These are phyloP conservation scores for Didymella sp. DNA, from an alignment of 2,329 filamentous ascomycete genomes.

Conservation along the genomic window DNA sequence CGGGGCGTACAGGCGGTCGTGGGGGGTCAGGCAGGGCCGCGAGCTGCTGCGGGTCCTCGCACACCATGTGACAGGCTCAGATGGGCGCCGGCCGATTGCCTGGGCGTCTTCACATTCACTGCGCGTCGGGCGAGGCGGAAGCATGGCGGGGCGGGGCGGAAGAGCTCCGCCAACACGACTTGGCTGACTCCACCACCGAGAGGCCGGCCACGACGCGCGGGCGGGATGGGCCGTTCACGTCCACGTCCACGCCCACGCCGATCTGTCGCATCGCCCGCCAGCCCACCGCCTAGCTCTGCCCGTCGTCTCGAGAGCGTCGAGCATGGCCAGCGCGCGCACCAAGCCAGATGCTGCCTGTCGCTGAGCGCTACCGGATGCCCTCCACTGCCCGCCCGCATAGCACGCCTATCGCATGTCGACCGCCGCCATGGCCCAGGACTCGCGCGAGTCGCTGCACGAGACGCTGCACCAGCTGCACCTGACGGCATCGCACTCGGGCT, in stretches of 20 bases:
- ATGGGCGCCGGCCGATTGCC: neutral
- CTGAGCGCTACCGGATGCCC: neutral
- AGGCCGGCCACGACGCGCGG: constrained; percentile 1
- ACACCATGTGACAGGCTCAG: neutral
- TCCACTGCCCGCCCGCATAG: neutral
- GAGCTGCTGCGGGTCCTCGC: neutral
- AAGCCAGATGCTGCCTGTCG: neutral
- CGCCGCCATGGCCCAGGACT: constrained; percentile 38
- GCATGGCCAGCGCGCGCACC: constrained; percentile 6
- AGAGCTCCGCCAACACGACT: neutral
- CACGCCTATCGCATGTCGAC: neutral
- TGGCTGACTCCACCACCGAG: constrained; percentile 5
- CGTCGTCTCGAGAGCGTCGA: neutral
- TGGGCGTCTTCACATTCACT: neutral
- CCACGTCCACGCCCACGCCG: too few species aligned
- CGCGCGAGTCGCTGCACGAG: constrained; percentile 31
- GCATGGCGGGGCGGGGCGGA: neutral
- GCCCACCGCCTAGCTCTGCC: neutral
- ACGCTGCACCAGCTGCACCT: constrained; percentile 84
- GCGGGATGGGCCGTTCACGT: constrained; percentile 4
- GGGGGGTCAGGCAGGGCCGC: neutral
- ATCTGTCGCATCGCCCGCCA: constrained; percentile 1
- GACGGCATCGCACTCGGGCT: constrained; percentile 82
- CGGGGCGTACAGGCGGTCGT: neutral
- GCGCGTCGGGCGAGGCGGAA: neutral